Evolutionary conservation across 345 rosid genomes (phyloP), one percentile per base, ranked within the genome.

Genomic region (Lumnitzera racemosa): DNA sequence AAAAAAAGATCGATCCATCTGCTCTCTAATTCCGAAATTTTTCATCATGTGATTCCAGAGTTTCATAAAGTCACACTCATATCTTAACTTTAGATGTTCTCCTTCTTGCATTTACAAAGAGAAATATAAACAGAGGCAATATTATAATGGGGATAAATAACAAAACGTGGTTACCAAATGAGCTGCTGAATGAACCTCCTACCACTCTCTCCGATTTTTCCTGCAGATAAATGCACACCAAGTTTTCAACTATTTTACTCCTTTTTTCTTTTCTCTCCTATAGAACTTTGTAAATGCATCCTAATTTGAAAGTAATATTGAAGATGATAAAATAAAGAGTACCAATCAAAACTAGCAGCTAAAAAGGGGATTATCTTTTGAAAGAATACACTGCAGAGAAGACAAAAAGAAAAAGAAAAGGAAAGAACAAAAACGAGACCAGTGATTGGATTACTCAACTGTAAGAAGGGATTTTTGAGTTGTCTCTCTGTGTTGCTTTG

Each of bases 11-110:
- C 23, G 31, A 4, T 2, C 24, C 36, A 20, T 9, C 47, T 57
- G 61, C 61, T 41, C 15, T 11, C 25, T 58, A 31, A 11, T 29
- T 16, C 7, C 10, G 23, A 20, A 17, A 13, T 11, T n/a, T 47
- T 47, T n/a, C 29, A 14, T 48, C 52, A 17, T 36, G 24, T 29
- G 41, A 43, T 17, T 29, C 51, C 24, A 13, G 5, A 16, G 13
- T 46, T 41, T 24, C 27, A 56, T 15, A 16, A 25, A 29, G 41
- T 51, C 49, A 62, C 10, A 61, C 67, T 46, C 61, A 88, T 75
- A 88, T 77, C 79, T 91, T 89, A 65, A 87, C 70, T 79, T 87
- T 89, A 10, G 76, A 82, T 77, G 68, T 83, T 80, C 78, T 81
- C 73, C 92, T 80, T 70, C 83, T 79, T 36, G 84, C 79, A 63